Evolutionary conservation across 2,329 filamentous ascomycete genomes (phyloP).

Genomic region (Aspergillus udagawae): DNA sequence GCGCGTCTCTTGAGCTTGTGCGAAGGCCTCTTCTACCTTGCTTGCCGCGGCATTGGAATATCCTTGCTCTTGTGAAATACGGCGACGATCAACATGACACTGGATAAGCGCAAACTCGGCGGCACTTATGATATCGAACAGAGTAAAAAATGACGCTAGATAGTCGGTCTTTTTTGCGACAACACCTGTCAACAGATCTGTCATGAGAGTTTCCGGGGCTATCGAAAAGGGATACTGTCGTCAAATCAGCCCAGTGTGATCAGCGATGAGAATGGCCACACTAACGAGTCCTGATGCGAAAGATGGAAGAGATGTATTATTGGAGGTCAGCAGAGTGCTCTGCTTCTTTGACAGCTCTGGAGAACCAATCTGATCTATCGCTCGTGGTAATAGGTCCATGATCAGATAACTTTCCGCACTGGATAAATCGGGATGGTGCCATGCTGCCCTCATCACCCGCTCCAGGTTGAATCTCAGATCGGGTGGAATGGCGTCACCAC

Average conservation of each 20-base stretch:
- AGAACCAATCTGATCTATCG: conserved; percentile 24
- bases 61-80: conserved; percentile 19
- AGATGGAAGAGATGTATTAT: conserved; percentile 23
- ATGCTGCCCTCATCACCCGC: conserved; percentile 28
- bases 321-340: conserved; percentile 4
- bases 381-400: conserved; percentile 26
- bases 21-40: conserved; percentile 16
- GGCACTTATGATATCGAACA: conserved; percentile 33
- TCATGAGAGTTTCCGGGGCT: conserved; percentile 19
- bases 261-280: neutral
- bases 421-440: conserved; percentile 30
- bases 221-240: conserved; percentile 32
- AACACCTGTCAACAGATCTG: conserved; percentile 16
- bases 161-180: conserved; percentile 21
- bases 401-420: conserved; percentile 30
- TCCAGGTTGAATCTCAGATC: conserved; percentile 28
- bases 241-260: conserved; percentile 5
- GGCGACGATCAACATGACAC: conserved; percentile 31
- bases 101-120: conserved; percentile 32
- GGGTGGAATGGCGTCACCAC: conserved; percentile 22
- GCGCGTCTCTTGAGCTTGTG: conserved; percentile 14
- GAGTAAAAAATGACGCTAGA: conserved; percentile 28
- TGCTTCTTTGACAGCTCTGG: conserved; percentile 9
- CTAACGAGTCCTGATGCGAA: conserved; percentile 29
- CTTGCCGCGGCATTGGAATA: conserved; percentile 9